Evolutionary conservation across 2,329 filamentous ascomycete genomes (phyloP).

Genomic region (Metarhizium sp.): DNA sequence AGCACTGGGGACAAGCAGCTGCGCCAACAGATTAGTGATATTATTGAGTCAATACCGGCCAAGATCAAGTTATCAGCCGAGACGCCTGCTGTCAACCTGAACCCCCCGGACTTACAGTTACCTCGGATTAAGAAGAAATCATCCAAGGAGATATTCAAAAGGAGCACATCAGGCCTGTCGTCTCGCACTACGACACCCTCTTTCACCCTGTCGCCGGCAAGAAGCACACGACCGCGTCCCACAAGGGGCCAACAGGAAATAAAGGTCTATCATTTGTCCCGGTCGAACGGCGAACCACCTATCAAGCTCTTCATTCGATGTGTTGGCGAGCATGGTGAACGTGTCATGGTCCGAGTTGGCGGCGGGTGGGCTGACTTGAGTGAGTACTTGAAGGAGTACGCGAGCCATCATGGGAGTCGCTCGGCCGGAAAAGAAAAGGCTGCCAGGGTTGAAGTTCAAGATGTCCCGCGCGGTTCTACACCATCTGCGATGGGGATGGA

Average conservation of each 20-base stretch:
- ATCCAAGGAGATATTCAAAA: constrained; percentile 32
- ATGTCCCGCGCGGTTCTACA: constrained; percentile 28
- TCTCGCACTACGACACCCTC: constrained; percentile 55
- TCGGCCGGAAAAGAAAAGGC: constrained; percentile 33
- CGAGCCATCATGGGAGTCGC: constrained; percentile 78
- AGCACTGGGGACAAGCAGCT: constrained; percentile 55
- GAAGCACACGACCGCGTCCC: constrained; percentile 37
- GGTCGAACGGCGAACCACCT: constrained; percentile 73
- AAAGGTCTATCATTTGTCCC: constrained; percentile 84
- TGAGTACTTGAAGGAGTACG: constrained; percentile 91
- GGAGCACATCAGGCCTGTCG: constrained; percentile 42
- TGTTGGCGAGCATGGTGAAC: constrained; percentile 80
- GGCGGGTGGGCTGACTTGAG: constrained; percentile 97
- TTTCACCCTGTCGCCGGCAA: constrained; percentile 59
- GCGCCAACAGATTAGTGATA: constrained; percentile 70
- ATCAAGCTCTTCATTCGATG: constrained; percentile 92
- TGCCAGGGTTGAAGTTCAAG: constrained; percentile 50
- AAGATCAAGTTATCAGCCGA: constrained; percentile 64
- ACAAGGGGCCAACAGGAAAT: constrained; percentile 60
- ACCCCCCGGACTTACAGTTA: constrained; percentile 47
- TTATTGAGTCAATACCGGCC: constrained; percentile 68
- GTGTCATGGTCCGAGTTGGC: constrained; percentile 95
- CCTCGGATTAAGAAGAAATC: constrained; percentile 35
- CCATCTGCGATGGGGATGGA: constrained; percentile 16
- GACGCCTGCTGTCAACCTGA: constrained; percentile 40